Base-by-base conservation (phyloP, 805 yeast genomes). In the Candida silvicultrix region DNA sequence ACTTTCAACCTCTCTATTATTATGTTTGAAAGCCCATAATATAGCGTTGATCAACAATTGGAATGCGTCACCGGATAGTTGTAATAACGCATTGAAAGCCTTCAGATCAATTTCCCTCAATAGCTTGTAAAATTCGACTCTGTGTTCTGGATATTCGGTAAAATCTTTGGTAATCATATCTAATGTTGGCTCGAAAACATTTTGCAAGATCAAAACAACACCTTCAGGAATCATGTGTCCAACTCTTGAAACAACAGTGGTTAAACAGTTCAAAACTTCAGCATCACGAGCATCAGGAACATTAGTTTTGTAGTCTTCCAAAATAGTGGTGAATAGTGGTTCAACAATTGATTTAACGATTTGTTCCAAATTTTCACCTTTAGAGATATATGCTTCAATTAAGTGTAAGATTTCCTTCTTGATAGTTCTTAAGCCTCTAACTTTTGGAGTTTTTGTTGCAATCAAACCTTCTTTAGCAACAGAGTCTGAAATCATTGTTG, bases 261-360 rank as follows among this genome's bases (percentile, higher is more conserved):
- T 81, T 80, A 94, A 83, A 75, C 98, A 90, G 67, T 86, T 88
- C 65, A 94, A 75, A 5, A 94, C 99, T 68, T 94, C 99, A 8
- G 97, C 96, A 69, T 94, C 99, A 63, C 98, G 83, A 10, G 97
- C 97, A 69, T 89, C 96, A 4, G 98, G 95, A 31, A 89, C 96
- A 60, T 87, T 87, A 16, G 80, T 70, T 58, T 79, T 80, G 69
- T 94, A 94, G 65, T 94, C 99, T 50, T 85, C 95, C 52, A 94
- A 75, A 15, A 89, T 90, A 0, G 97, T 88, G 40, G 75, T 75
- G 51, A 94, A 78, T 59, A 94, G 70, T 28, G 95, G 95, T 51
- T 86, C 87, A 4, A 89, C 82, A 53, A 94, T 75, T 52, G 85
- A 89, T 42, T 81, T 75, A 21, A 87, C 96, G 44, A 92, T 83